These are phyloP conservation scores for Stemphylium vesicarium DNA, from an alignment of 2,329 filamentous ascomycete genomes.

Conservation along the genomic window DNA sequence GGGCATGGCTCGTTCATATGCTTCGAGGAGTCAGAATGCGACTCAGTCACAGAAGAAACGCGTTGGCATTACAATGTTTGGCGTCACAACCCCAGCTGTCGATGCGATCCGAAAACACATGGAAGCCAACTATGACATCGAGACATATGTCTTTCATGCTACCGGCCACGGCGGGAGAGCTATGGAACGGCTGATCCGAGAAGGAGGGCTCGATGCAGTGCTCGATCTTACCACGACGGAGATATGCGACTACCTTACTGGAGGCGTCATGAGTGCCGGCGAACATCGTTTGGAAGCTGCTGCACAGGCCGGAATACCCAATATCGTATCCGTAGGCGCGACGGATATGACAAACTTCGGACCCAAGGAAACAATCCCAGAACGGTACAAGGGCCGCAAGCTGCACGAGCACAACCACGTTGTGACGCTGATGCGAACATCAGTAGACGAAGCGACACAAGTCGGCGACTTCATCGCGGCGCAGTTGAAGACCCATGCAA, in stretches of 20 bases:
- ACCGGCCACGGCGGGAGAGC: conserved; percentile 72
- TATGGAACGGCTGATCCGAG: conserved; percentile 69
- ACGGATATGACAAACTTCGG: conserved; percentile 66
- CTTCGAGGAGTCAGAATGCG: conserved; percentile 1
- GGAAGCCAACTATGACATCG: conserved; percentile 49
- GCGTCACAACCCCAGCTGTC: conserved; percentile 72
- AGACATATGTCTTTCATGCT: conserved; percentile 72
- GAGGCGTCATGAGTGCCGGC: conserved; percentile 68
- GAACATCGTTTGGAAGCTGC: conserved; percentile 64
- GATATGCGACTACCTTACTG: conserved; percentile 65
- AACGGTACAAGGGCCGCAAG: conserved; percentile 57
- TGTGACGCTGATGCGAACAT: conserved; percentile 71
- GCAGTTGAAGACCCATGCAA: conserved; percentile 57
- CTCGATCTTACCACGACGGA: conserved; percentile 77
- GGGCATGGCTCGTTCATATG: conserved; percentile 62
- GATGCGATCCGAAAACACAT: conserved; percentile 62
- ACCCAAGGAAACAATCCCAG: conserved; percentile 61
- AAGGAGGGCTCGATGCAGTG: conserved; percentile 67
- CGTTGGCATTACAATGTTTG: conserved; percentile 75
- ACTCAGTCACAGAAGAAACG: conserved; percentile 48
- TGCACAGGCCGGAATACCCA: conserved; percentile 63
- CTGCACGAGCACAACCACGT: conserved; percentile 70
- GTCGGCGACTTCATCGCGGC: conserved; percentile 64
- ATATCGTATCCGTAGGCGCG: conserved; percentile 58
- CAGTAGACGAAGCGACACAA: conserved; percentile 59